Base-by-base conservation (phyloP, 2,329 filamentous ascomycete species). In the Phoma sp. region DNA sequence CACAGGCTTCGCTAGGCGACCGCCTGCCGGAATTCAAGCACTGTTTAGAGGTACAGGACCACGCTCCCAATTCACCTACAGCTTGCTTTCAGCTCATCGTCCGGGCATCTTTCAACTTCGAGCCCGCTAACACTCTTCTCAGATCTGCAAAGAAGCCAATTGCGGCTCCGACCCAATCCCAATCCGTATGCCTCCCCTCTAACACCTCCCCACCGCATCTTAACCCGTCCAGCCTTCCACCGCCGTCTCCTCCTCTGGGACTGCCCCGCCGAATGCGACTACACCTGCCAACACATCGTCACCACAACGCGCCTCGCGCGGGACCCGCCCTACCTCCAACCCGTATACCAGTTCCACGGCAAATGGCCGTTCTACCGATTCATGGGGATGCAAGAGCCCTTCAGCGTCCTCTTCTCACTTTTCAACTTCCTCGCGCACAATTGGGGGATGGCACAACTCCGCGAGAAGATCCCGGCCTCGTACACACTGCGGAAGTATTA, bases 341-440 rank as follows among this genome's bases (percentile, higher is more conserved):
- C 87, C 9, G 77, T 97, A 44, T 88, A 93, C 52, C 95, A 99
- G 78, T 99, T 93, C 81, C 92, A 99, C 79, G 95, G 95, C 29
- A 99, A 99, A 83, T 99, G 95, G 95, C 95, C 95, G 35, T 99
- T 99, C 78, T 82, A 88, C 75, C 90, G 95, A 62, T 83, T 97
- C 69, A 77, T 96, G 48, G 95, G 95, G 74, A 89, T 96, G 80
- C 95, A 99, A 78, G 95, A 99, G 79, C 92, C 93, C 55, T 91
- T 93, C 74, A 92, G 88, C 45, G 93, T 98, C 63, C 80, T 97
- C 70, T 99, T 97, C 82, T 96, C 90, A 61, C 82, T 96, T 46
- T 85, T 96, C 70, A 99, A 99, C 81, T 88, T 95, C 69, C 83
- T 88, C 64, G 93, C 93, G 11, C 95, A 99, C 79, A 84, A 86